Evolutionary conservation across 2,329 filamentous ascomycete genomes (phyloP).

Genomic region (Epichloe sylvatica): DNA sequence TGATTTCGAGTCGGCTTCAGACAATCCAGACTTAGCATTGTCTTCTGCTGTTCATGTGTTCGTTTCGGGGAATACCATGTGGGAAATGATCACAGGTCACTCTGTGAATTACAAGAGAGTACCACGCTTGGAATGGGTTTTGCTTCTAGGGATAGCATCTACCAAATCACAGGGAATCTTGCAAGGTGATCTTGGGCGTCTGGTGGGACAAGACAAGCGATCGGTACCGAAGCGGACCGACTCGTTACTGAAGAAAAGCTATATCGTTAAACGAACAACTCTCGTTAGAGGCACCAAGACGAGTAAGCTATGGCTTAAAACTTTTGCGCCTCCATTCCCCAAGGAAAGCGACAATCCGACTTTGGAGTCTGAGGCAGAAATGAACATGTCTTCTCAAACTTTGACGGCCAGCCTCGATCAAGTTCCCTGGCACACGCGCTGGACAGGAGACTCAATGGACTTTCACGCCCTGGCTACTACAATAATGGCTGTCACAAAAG

Average conservation of each 20-base stretch:
- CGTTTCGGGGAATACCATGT: slow-evolving; percentile 41
- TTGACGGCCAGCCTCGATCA: slow-evolving; percentile 34
- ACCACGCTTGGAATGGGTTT: slow-evolving; percentile 44
- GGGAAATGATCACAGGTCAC: slow-evolving; percentile 47
- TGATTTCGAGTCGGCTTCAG: neutral
- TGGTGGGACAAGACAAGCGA: slow-evolving; percentile 48
- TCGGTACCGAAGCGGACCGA: slow-evolving; percentile 49
- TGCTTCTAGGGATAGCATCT: slow-evolving; percentile 43
- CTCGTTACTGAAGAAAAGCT: slow-evolving; percentile 43
- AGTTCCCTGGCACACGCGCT: slow-evolving; percentile 41
- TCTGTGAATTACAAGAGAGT: slow-evolving; percentile 43
- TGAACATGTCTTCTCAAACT: slow-evolving; percentile 26
- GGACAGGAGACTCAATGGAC: slow-evolving; percentile 46
- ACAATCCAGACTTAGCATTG: neutral
- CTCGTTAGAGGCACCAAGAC: slow-evolving; percentile 46
- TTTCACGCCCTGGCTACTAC: slow-evolving; percentile 43
- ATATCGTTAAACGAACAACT: slow-evolving; percentile 46
- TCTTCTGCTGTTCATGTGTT: slow-evolving; percentile 22
- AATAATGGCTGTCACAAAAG: slow-evolving; percentile 41
- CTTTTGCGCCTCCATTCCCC: slow-evolving; percentile 35
- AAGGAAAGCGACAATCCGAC: slow-evolving; percentile 17
- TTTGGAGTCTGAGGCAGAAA: slow-evolving; percentile 16
- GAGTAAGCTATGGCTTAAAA: slow-evolving; percentile 46
- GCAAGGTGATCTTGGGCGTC: slow-evolving; percentile 43
- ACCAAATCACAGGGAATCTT: slow-evolving; percentile 41